Evolutionary conservation across 495 filamentous ascomycete species (phyloP).

Genomic region (Penicillium verhagenii): DNA sequence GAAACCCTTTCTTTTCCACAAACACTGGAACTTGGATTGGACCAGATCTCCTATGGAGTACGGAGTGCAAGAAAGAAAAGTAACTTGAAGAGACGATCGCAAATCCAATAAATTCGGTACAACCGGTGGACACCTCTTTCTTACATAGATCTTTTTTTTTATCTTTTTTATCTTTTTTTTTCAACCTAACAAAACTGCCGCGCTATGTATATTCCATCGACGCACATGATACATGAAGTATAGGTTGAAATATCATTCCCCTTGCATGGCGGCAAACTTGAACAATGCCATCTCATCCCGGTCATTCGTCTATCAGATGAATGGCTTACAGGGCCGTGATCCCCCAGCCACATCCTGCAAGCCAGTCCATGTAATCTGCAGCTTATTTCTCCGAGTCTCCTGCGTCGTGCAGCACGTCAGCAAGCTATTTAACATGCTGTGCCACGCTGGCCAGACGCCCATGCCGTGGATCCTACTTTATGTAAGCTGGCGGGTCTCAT

Average conservation of each 20-base stretch:
- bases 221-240: background rate
- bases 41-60: background rate
- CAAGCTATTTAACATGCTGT: background rate
- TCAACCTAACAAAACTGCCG: background rate
- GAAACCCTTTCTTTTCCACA: constrained; percentile 12
- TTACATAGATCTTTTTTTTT: too few relatives aligned
- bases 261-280: constrained; percentile 14
- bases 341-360: constrained; percentile 5
- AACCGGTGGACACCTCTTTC: too few relatives aligned
- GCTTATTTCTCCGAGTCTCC: constrained; percentile 26
- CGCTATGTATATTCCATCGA: background rate
- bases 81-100: background rate
- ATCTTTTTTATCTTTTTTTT: too few relatives aligned
- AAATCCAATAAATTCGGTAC: background rate
- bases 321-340: background rate
- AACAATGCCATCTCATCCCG: constrained; percentile 17
- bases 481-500: too few relatives aligned
- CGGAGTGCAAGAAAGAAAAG: background rate
- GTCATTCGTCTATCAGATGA: constrained; percentile 7
- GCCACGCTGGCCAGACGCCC: background rate
- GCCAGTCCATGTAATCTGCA: constrained; percentile 6
- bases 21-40: constrained; percentile 7
- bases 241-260: background rate
- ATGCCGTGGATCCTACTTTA: background rate
- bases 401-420: constrained; percentile 24